Evolutionary conservation across 805 yeast species (phyloP).

Genomic region (Candida caryicola): DNA sequence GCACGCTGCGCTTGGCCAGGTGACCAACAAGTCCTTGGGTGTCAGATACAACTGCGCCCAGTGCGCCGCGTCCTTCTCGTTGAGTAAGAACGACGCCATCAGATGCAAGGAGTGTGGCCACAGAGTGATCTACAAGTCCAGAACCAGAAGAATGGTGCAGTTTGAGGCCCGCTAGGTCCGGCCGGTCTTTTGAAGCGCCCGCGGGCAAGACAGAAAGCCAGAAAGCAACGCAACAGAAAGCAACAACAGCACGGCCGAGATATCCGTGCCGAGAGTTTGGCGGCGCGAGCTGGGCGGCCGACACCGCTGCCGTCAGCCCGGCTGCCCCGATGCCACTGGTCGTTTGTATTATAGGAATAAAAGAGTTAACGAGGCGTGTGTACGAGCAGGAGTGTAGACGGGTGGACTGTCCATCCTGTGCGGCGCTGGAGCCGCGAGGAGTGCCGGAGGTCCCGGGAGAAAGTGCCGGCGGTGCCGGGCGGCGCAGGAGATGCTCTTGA

Average conservation of each 20-base stretch:
- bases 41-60: slow-evolving; percentile 94
- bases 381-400: too few species aligned
- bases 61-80: slow-evolving; percentile 85
- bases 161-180: slow-evolving; percentile 44
- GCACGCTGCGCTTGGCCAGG: slow-evolving; percentile 80
- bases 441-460: background rate
- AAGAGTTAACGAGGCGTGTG: too few species aligned
- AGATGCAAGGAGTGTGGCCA: slow-evolving; percentile 99
- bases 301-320: too few species aligned
- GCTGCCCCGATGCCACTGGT: too few species aligned
- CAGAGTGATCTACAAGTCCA: slow-evolving; percentile 93
- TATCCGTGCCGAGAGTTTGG: too few species aligned
- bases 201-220: too few species aligned
- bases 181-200: too few species aligned
- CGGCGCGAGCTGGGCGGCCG: too few species aligned
- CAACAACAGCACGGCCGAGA: background rate
- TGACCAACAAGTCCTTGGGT: slow-evolving; percentile 62
- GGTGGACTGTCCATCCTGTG: too few species aligned
- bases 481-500: too few species aligned
- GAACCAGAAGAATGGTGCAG: slow-evolving; percentile 92
- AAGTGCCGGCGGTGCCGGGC: too few species aligned
- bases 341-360: too few species aligned
- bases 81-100: slow-evolving; percentile 92
- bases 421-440: background rate
- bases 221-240: background rate